Percentiles rank a stretch among this genome's conserved stretches.
Evolutionary conservation across 306 rosid species (phyloP).

Genomic region (Corylus heterophylla): DNA sequence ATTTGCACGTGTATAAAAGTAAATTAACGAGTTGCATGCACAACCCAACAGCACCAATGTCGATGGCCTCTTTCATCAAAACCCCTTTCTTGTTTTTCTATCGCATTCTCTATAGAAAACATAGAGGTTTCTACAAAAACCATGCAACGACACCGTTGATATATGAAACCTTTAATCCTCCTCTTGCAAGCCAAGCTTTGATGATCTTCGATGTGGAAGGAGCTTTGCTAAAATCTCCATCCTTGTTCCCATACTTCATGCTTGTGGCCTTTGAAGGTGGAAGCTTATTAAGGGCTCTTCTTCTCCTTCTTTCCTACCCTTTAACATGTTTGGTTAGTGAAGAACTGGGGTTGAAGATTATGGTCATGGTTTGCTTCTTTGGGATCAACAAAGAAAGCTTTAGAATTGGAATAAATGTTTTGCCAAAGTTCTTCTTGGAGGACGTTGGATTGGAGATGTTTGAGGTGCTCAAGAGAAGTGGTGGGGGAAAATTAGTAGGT

Average conservation of each 20-base stretch:
- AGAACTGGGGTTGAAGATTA: slow-evolving; percentile 59
- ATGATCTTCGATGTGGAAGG: slow-evolving; percentile 70
- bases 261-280: slow-evolving; percentile 91
- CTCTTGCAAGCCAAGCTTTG: slow-evolving; percentile 48
- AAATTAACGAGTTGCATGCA: too few relatives aligned
- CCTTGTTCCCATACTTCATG: slow-evolving; percentile 77
- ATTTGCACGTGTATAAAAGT: too few relatives aligned
- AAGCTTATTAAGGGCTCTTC: slow-evolving; percentile 48
- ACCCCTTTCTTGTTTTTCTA: too few relatives aligned
- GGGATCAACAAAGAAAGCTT: slow-evolving; percentile 71
- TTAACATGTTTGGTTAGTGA: slow-evolving; percentile 42
- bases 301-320: slow-evolving; percentile 60
- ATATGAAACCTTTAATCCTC: slow-evolving; percentile 34
- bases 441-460: slow-evolving; percentile 70
- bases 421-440: slow-evolving; percentile 77
- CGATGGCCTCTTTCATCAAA: too few relatives aligned
- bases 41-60: too few relatives aligned
- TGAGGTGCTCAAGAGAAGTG: slow-evolving; percentile 42
- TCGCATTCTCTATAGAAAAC: slow-evolving; percentile 49
- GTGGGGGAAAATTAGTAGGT: slow-evolving; percentile 52
- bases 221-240: slow-evolving; percentile 54
- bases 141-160: slow-evolving; percentile 26
- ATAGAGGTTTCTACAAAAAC: slow-evolving; percentile 35
- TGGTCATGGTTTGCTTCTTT: slow-evolving; percentile 75
- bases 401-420: slow-evolving; percentile 59